Evolutionary conservation across 352 stramenopile species (phyloP).

Genomic region (Globisporangium solare): DNA sequence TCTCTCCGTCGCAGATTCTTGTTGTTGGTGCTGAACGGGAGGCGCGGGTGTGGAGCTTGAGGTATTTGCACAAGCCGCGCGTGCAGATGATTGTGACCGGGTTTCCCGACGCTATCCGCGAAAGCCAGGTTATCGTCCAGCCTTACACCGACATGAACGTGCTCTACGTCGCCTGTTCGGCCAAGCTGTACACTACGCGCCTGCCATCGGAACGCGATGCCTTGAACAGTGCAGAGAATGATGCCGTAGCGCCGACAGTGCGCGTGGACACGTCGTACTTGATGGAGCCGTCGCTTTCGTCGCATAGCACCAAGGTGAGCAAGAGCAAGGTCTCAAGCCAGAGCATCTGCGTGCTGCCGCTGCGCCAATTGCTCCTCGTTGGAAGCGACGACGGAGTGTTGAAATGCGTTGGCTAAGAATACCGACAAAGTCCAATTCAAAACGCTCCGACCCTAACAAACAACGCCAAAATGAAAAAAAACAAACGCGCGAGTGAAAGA

Average conservation of each 20-base stretch:
- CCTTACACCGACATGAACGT: constrained; percentile 32
- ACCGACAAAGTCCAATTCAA: too few species aligned
- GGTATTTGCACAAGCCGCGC: constrained; percentile 19
- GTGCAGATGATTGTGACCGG: constrained; percentile 45
- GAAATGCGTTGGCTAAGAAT: constrained; percentile 33
- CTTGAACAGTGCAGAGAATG: constrained; percentile 10
- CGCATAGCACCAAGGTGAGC: constrained; percentile 24
- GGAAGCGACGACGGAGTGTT: constrained; percentile 64
- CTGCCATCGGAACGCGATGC: constrained; percentile 28
- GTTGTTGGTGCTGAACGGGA: constrained; percentile 63
- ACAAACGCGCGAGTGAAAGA: not conserved
- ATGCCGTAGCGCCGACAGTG: constrained; percentile 5
- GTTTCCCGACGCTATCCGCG: constrained; percentile 47
- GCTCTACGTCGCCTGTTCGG: constrained; percentile 36
- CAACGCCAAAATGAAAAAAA: not conserved
- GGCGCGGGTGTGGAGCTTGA: constrained; percentile 55
- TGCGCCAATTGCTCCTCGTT: constrained; percentile 58
- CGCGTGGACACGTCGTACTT: constrained; percentile 53
- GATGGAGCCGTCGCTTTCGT: constrained; percentile 22
- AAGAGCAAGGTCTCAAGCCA: constrained; percentile 43
- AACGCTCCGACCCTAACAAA: too few species aligned
- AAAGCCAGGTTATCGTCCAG: constrained; percentile 49
- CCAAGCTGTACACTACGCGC: constrained; percentile 38
- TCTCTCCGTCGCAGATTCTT: constrained; percentile 49
- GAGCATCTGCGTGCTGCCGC: constrained; percentile 40